These are phyloP conservation scores for Fusarium multiceps DNA, from an alignment of 2,329 filamentous ascomycete species.

Conservation along the genomic window DNA sequence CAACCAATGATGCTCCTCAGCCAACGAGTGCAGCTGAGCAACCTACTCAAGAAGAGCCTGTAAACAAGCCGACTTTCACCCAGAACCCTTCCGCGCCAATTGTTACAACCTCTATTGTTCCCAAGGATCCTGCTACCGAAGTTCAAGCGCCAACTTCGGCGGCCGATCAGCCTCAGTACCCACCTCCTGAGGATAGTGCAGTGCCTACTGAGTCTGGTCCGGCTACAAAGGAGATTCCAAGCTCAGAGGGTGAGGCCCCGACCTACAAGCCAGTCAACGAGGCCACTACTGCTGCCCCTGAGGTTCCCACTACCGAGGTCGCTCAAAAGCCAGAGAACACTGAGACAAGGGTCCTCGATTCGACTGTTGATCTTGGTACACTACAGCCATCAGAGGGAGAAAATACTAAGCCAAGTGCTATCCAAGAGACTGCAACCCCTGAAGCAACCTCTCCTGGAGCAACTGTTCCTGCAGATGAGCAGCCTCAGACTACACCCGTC, in stretches of 20 bases:
- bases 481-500: constrained; percentile 1
- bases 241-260: background rate
- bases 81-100: constrained; percentile 28
- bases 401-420: constrained; percentile 12
- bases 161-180: constrained; percentile 13
- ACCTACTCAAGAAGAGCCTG: constrained; percentile 21
- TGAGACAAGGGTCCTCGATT: constrained; percentile 13
- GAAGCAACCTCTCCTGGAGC: constrained; percentile 12
- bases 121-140: constrained; percentile 24
- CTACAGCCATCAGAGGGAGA: constrained; percentile 31
- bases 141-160: constrained; percentile 3
- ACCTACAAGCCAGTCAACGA: constrained; percentile 9
- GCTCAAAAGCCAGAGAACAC: constrained; percentile 23
- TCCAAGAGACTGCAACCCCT: constrained; percentile 23
- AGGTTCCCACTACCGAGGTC: constrained; percentile 8
- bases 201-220: constrained; percentile 1
- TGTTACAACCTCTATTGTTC: constrained; percentile 38
- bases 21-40: constrained; percentile 17
- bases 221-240: constrained; percentile 3
- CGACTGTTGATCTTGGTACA: constrained; percentile 42
- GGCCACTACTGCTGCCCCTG: constrained; percentile 9
- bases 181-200: background rate
- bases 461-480: constrained; percentile 2
- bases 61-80: constrained; percentile 25
- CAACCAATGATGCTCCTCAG: constrained; percentile 2